Conservation (phyloP, 2,329 filamentous ascomycete species). For the Aureobasidium namibiae region DNA sequence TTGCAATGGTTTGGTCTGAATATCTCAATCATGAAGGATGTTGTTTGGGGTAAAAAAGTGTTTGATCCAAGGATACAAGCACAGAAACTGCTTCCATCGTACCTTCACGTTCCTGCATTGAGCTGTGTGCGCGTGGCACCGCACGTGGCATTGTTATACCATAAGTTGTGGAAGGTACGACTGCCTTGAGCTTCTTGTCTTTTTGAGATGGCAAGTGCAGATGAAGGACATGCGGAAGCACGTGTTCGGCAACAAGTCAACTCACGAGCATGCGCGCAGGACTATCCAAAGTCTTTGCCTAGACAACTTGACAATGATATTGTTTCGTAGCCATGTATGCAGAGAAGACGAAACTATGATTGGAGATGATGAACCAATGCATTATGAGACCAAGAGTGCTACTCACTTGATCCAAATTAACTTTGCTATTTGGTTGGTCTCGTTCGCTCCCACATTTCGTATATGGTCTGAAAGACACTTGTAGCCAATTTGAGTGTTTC, state of each 20-base stretch:
- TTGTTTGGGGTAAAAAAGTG: background rate
- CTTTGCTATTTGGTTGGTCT: background rate
- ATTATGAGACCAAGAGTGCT: background rate
- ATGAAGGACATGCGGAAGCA: background rate
- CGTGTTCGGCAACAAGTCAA: background rate
- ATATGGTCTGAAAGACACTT: conserved; percentile 78
- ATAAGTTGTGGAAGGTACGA: background rate
- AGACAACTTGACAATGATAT: background rate
- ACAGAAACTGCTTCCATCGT: background rate
- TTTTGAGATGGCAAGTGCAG: background rate
- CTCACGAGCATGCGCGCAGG: background rate
- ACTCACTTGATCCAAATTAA: background rate
- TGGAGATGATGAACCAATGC: background rate
- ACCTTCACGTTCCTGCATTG: background rate
- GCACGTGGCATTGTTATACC: conserved; percentile 3
- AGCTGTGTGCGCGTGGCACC: background rate
- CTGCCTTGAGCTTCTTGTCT: background rate
- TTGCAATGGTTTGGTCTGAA: background rate
- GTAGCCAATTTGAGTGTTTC: conserved; percentile 72
- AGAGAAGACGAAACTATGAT: background rate
- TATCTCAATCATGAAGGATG: background rate
- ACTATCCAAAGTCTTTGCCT: background rate
- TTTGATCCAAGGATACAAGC: background rate
- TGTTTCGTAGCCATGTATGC: background rate
- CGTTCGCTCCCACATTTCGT: conserved; percentile 1